A percentile compares a stretch with the other conserved stretches of the same genome.
Evolutionary conservation across 2,329 filamentous ascomycete species (phyloP).

Genomic region (Sporothrix pseudoabietina): DNA sequence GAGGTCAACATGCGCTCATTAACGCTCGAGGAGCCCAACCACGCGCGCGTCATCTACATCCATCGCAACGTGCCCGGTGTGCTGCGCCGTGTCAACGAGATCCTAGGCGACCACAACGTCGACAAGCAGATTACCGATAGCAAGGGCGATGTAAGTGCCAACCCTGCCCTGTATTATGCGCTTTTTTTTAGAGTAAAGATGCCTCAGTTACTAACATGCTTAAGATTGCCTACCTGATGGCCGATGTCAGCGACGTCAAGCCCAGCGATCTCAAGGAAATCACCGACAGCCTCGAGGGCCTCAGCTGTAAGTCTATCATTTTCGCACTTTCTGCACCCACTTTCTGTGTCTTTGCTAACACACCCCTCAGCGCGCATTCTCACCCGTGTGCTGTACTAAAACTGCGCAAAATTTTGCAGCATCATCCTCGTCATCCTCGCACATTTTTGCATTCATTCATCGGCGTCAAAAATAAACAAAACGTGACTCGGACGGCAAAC

Average conservation of each 20-base stretch:
- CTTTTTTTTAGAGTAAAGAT: neutral
- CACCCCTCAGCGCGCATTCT: slow-evolving; percentile 47
- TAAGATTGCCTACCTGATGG: slow-evolving; percentile 82
- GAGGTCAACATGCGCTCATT: slow-evolving; percentile 89
- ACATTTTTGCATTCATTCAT: neutral
- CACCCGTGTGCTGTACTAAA: slow-evolving; percentile 53
- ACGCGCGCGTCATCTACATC: slow-evolving; percentile 91
- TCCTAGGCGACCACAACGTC: slow-evolving; percentile 93
- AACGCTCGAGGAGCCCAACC: slow-evolving; percentile 84
- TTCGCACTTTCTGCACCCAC: neutral
- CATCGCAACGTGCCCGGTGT: slow-evolving; percentile 97
- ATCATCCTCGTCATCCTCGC: neutral
- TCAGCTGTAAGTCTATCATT: slow-evolving; percentile 66
- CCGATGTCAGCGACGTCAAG: slow-evolving; percentile 88
- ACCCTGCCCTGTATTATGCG: neutral
- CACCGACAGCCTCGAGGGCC: slow-evolving; percentile 76
- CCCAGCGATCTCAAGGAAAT: slow-evolving; percentile 81
- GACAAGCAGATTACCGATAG: slow-evolving; percentile 99
- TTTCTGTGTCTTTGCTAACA: slow-evolving; percentile 24
- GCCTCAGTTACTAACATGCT: slow-evolving; percentile 14
- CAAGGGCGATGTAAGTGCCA: slow-evolving; percentile 70
- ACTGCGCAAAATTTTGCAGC: neutral
- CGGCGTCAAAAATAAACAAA: slow-evolving; percentile 20
- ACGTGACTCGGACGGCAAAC: slow-evolving; percentile 13
- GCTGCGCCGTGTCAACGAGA: slow-evolving; percentile 90